Evolutionary conservation across 352 stramenopile species (phyloP), one percentile per base, ranked within the genome.

Genomic region (Thalassiosira exigua): DNA sequence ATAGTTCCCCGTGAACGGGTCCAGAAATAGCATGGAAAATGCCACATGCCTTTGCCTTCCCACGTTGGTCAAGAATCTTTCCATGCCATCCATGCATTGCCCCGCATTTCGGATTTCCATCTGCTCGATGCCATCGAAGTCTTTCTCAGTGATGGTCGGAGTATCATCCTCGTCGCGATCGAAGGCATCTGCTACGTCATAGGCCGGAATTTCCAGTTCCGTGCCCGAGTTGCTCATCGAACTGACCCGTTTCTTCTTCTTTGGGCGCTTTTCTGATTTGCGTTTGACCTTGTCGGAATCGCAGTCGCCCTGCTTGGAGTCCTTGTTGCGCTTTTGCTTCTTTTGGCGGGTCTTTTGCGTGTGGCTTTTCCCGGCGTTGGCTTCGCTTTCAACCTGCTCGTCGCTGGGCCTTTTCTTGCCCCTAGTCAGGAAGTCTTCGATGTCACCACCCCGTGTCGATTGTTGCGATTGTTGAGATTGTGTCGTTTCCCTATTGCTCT

Each of bases 11-110:
- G 59, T 66, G 58, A 62, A 54, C 12, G 67, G 60, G 64, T 86
- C 79, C 19, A 82, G 59, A 71, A 83, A 86, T 12, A 86, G 19
- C 52, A 79, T 77, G 19, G 79, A 74, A 46, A 71, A 86, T 33
- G 68, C 39, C 29, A 86, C 73, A 61, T 79, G 33, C 19, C 50
- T 52, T 42, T 79, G 44, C 30, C 48, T 51, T 54, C 58, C 51
- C 1, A 82, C 53, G 22, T 59, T n/a, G 32, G 19, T 21, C 30
- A 83, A 44, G 33, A 86, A 86, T 9, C 48, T 1, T 24, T 61
- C 11, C 14, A 86, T 51, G 17, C 71, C 73, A 30, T 83, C 61
- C 9, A 48, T 33, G 29, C 66, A 80, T 26, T 32, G 11, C 12
- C 33, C 79, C 27, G 79, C 79, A 69, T 86, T 86, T 57, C 67